These are phyloP conservation scores for Annulohypoxylon moriforme DNA, from an alignment of 495 filamentous ascomycete genomes.

Conservation along the genomic window DNA sequence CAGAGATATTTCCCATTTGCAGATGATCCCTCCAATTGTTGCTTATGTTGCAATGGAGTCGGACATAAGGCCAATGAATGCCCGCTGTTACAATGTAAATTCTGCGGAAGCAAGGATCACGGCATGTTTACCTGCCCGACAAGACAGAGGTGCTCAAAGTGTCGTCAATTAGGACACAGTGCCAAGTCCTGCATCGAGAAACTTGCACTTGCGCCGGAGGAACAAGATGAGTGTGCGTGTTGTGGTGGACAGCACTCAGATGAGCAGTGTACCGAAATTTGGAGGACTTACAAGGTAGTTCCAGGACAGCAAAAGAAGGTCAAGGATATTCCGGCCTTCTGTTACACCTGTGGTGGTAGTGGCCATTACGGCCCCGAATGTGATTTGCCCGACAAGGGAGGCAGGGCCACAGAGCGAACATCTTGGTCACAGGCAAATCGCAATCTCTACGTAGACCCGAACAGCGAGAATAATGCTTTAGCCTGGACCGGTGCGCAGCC, in stretches of 20 bases:
- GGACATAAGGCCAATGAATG: slow-evolving; percentile 51
- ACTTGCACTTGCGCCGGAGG: slow-evolving; percentile 45
- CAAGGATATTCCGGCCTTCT: slow-evolving; percentile 52
- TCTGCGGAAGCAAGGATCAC: slow-evolving; percentile 51
- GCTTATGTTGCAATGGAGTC: slow-evolving; percentile 52
- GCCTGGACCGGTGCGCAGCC: slow-evolving; percentile 30
- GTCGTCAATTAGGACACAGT: slow-evolving; percentile 54
- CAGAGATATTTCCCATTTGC: slow-evolving; percentile 54
- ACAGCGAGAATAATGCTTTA: slow-evolving; percentile 47
- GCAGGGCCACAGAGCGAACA: slow-evolving; percentile 27
- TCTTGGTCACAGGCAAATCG: slow-evolving; percentile 53
- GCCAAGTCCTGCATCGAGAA: slow-evolving; percentile 49
- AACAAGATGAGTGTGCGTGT: slow-evolving; percentile 51
- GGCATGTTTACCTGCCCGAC: slow-evolving; percentile 51
- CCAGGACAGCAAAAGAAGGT: slow-evolving; percentile 47
- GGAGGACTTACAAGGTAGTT: slow-evolving; percentile 50
- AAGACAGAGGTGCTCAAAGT: slow-evolving; percentile 53
- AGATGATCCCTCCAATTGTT: slow-evolving; percentile 45
- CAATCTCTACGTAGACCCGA: slow-evolving; percentile 52
- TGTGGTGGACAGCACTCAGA: slow-evolving; percentile 52
- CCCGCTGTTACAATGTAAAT: slow-evolving; percentile 48
- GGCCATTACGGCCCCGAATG: slow-evolving; percentile 57
- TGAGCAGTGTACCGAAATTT: slow-evolving; percentile 50
- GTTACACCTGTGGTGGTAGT: slow-evolving; percentile 54
- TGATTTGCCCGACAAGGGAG: slow-evolving; percentile 29